Percentiles rank a stretch among this genome's conserved stretches.
These are phyloP conservation scores for Chenopodium berlandieri DNA, from an alignment of 148 eudicot genomes.

Conservation along the genomic window DNA sequence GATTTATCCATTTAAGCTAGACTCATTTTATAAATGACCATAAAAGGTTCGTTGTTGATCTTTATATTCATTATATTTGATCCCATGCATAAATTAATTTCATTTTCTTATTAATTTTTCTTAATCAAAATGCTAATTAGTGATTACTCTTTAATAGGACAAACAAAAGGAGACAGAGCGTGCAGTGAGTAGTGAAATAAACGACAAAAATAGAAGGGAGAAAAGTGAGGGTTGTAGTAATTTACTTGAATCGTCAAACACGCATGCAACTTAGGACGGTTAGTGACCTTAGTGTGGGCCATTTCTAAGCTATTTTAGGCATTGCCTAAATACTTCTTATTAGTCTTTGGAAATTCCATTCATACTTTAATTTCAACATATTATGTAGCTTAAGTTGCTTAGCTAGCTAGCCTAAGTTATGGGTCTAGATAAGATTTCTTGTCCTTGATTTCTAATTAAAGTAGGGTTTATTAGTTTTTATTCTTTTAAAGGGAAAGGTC, in stretches of 20 bases:
- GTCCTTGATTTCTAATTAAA: background rate
- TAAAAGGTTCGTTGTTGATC: too few relatives aligned
- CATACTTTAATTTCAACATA: background rate
- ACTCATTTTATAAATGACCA: too few relatives aligned
- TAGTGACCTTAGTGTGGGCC: constrained; percentile 22
- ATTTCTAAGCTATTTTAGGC: constrained; percentile 13
- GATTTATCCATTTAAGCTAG: too few relatives aligned
- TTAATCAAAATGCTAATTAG: too few relatives aligned
- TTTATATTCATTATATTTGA: too few relatives aligned
- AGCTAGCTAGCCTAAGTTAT: constrained; percentile 13
- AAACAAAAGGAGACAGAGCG: too few relatives aligned
- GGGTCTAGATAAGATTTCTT: constrained; percentile 2
- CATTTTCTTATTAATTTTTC: too few relatives aligned
- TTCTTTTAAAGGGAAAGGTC: too few relatives aligned
- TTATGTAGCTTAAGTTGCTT: background rate
- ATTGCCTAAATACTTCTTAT: background rate
- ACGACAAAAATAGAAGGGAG: background rate
- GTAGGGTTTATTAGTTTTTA: background rate
- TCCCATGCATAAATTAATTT: too few relatives aligned
- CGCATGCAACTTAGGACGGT: constrained; percentile 25
- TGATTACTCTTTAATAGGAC: too few relatives aligned
- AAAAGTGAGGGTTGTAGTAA: background rate
- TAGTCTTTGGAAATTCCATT: background rate
- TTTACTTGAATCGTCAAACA: constrained; percentile 21
- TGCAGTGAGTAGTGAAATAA: too few relatives aligned